phyloP scores from a whole-genome alignment of 1,284 basidiomycete genomes.

The Puccinia horiana region DNA sequence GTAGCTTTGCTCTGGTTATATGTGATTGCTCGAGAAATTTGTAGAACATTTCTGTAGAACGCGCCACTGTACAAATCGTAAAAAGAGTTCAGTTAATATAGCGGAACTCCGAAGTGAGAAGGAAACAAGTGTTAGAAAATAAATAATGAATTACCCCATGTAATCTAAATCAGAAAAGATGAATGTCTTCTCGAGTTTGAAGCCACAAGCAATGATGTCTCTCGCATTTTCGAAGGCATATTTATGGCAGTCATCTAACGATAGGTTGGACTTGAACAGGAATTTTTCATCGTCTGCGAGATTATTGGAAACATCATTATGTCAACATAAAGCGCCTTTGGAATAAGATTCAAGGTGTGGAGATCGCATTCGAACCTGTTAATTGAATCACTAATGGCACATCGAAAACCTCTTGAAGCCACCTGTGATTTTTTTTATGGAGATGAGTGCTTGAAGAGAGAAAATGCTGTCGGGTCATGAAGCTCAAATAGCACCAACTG shows the following conservation, averaged over 20 bases:
- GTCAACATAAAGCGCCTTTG: slow-evolving; percentile 16
- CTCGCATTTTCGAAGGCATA: slow-evolving; percentile 84
- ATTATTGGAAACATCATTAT: neutral
- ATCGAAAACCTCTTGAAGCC: slow-evolving; percentile 95
- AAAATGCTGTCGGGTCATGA: neutral
- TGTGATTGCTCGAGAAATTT: slow-evolving; percentile 88
- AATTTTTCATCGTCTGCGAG: slow-evolving; percentile 91
- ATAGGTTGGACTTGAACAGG: slow-evolving; percentile 91
- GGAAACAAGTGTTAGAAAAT: neutral
- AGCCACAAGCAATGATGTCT: slow-evolving; percentile 95
- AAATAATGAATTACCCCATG: slow-evolving; percentile 64
- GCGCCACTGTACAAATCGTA: slow-evolving; percentile 64
- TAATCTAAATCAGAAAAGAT: slow-evolving; percentile 93
- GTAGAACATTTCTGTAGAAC: slow-evolving; percentile 93
- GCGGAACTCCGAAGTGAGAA: neutral
- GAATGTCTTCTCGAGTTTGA: slow-evolving; percentile 89
- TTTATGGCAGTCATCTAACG: slow-evolving; percentile 80
- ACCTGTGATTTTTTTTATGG: slow-evolving; percentile 63
- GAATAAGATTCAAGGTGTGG: slow-evolving; percentile 16
- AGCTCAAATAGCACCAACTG: slow-evolving; percentile 66
- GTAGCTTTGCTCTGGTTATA: slow-evolving; percentile 91
- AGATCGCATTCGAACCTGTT: slow-evolving; percentile 66
- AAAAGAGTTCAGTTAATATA: neutral
- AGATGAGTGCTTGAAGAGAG: neutral
- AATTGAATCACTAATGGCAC: slow-evolving; percentile 92